Conservation (phyloP, 495 filamentous ascomycete species). For the Chaetomidium leptoderma region DNA sequence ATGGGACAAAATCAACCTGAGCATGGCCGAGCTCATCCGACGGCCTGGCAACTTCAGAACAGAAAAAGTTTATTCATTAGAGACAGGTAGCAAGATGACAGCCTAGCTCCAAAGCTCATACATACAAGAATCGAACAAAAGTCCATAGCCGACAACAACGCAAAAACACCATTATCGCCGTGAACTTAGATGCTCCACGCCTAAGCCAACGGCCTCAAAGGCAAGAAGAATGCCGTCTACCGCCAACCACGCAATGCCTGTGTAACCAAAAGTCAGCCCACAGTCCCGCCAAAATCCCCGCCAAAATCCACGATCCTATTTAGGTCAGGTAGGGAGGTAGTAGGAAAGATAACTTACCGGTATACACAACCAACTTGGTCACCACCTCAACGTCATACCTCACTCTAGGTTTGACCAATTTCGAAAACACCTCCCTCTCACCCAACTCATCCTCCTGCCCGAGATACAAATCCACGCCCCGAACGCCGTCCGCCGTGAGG, state of each 20-base stretch:
- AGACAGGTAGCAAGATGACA: background rate
- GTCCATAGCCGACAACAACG: background rate
- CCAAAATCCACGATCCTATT: too few species aligned
- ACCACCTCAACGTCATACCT: conserved; percentile 96
- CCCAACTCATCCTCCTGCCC: conserved; percentile 48
- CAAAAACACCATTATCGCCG: conserved; percentile 10
- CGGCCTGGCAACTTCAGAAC: background rate
- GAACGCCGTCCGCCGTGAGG: conserved; percentile 7
- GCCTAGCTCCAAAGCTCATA: background rate
- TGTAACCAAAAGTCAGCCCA: too few species aligned
- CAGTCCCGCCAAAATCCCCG: too few species aligned
- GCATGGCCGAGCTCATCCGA: background rate
- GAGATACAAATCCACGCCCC: conserved; percentile 33
- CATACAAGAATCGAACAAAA: conserved; percentile 1
- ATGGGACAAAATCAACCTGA: too few species aligned
- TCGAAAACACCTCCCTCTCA: conserved; percentile 79
- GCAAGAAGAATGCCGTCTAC: conserved; percentile 63
- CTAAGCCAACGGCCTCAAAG: conserved; percentile 64
- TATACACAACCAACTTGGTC: conserved; percentile 93
- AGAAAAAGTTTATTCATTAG: background rate
- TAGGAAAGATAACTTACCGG: conserved; percentile 54
- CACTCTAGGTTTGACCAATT: conserved; percentile 80
- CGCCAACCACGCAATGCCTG: conserved; percentile 73
- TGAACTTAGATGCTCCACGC: conserved; percentile 25
- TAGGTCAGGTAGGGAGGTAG: too few species aligned